These are phyloP conservation scores for Lichtheimia ramosa DNA, from an alignment of 371 early-diverging fungal species.

Conservation along the genomic window DNA sequence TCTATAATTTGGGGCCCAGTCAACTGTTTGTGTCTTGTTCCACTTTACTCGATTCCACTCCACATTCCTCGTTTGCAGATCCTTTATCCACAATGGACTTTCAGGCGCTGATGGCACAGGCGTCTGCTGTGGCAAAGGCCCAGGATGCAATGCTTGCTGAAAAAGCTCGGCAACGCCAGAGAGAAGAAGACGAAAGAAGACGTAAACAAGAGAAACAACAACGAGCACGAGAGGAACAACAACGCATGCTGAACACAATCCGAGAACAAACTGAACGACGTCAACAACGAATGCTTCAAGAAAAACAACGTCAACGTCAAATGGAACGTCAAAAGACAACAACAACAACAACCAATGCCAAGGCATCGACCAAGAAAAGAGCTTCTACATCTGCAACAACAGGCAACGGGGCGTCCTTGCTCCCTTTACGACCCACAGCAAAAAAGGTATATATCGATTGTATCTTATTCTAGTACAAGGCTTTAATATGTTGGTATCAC, in stretches of 20 bases:
- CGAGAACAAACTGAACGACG: constrained; percentile 23
- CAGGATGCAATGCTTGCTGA: constrained; percentile 37
- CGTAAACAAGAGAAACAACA: constrained; percentile 28
- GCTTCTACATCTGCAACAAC: neutral
- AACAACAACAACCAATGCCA: constrained; percentile 3
- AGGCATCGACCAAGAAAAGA: neutral
- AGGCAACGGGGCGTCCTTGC: too few species aligned
- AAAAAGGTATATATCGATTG: too few species aligned
- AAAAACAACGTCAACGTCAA: constrained; percentile 18
- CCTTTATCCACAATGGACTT: constrained; percentile 13
- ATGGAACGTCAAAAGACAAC: constrained; percentile 2
- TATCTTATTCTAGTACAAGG: too few species aligned
- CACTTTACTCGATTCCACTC: too few species aligned
- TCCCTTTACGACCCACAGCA: too few species aligned
- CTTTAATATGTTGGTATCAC: too few species aligned
- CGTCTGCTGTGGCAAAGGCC: constrained; percentile 31
- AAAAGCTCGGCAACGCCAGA: constrained; percentile 28
- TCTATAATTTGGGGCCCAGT: too few species aligned
- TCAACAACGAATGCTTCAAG: constrained; percentile 14
- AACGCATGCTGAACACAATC: constrained; percentile 16
- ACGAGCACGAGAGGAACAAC: constrained; percentile 29
- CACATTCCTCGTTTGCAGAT: too few species aligned
- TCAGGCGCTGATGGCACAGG: constrained; percentile 41
- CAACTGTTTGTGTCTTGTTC: too few species aligned
- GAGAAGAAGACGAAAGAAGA: constrained; percentile 28